These are phyloP conservation scores for Diaporthe sp. DNA, from an alignment of 2,329 filamentous ascomycete genomes.

Conservation along the genomic window DNA sequence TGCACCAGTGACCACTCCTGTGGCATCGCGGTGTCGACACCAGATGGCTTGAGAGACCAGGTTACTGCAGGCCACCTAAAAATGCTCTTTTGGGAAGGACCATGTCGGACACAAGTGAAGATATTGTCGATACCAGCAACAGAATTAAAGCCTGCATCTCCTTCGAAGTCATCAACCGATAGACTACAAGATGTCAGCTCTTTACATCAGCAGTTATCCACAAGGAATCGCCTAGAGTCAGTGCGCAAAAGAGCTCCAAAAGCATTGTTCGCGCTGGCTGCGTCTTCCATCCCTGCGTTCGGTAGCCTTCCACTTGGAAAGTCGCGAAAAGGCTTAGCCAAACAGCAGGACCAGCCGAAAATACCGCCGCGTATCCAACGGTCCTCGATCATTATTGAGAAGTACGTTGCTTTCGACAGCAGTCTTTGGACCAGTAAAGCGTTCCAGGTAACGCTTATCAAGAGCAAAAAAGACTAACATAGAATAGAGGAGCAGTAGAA, in stretches of 20 bases:
- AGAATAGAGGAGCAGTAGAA: too few species aligned
- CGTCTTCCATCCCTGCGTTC: neutral
- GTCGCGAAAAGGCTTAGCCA: neutral
- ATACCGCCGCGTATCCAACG: neutral
- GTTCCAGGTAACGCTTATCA: too few species aligned
- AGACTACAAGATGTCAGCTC: neutral
- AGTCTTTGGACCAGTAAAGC: too few species aligned
- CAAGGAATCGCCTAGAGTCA: neutral
- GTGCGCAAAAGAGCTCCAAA: neutral
- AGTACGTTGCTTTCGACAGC: too few species aligned
- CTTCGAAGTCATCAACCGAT: neutral
- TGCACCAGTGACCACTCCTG: neutral
- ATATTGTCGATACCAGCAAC: neutral
- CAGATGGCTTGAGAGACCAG: too few species aligned
- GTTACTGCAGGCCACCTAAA: neutral
- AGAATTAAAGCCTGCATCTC: fast-evolving
- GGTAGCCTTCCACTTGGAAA: neutral
- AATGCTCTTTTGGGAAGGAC: neutral
- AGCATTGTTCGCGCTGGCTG: neutral
- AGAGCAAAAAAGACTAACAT: too few species aligned
- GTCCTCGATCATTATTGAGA: neutral
- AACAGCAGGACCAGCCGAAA: neutral
- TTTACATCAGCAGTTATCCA: neutral
- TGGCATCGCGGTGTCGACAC: neutral
- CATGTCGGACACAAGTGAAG: neutral